Evolutionary conservation across 345 rosid species (phyloP), one percentile per base, ranked within the genome.

Genomic region (Trapa bicornis): DNA sequence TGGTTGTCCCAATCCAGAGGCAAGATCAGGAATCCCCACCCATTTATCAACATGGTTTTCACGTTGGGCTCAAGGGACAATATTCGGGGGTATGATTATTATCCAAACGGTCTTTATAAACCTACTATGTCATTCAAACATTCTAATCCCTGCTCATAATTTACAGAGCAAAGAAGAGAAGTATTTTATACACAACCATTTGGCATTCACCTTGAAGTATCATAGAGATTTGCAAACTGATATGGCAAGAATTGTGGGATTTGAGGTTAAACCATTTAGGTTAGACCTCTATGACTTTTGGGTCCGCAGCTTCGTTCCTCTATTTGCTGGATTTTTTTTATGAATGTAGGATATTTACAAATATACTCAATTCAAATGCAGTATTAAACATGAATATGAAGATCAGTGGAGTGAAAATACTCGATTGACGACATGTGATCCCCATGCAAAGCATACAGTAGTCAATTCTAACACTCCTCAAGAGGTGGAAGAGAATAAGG

Each of bases 241-340:
- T 64, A 68, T 86, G 68, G 90, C 97, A 38, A 88, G 98, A 75
- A 92, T 92, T 77, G 98, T 92, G 45, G 98, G 98, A 61, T 92
- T 92, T 74, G 97, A 92, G 79, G 98, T 92, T 67, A 92, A 84
- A 68, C 98, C 96, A 50, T 86, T 73, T 82, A 89, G 98, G 98
- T 92, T 45, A 47, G 73, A 47, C 61, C 37, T 29, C 69, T 37
- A 37, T 5, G 22, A 57, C 61, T 57, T 6, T 37, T 60, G 5
- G 36, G 37, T 42, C 47, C 36, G 9, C 45, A 50, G 5, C 9
- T 42, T 7, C 57, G 47, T 42, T 35, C 41, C 50, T 54, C 69
- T 58, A 22, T 2, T 22, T 56, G 36, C 17, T 60, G 61, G 14
- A 47, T 33, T 50, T 45, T 45, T 22, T 14, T 48, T 57, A 61